Evolutionary conservation across 805 yeast species (phyloP).

Genomic region (Lipomyces starkeyi): DNA sequence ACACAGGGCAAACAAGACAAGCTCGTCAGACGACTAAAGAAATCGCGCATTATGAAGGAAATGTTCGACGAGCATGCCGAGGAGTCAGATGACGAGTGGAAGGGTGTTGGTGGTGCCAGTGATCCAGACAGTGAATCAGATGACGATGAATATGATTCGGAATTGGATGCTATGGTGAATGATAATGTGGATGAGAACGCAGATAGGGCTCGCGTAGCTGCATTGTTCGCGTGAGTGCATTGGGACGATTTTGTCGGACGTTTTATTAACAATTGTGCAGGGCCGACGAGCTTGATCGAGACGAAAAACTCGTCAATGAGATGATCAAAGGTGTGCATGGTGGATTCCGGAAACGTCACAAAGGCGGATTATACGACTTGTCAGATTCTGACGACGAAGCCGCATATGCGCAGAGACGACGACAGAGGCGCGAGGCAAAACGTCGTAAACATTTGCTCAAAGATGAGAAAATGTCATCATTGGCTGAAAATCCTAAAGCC

Average conservation of each 20-base stretch:
- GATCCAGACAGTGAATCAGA: conserved; percentile 54
- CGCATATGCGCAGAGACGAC: conserved; percentile 50
- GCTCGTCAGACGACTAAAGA: conserved; percentile 38
- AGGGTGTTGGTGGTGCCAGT: conserved; percentile 77
- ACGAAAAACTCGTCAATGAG: conserved; percentile 70
- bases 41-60: conserved; percentile 59
- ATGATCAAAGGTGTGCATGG: conserved; percentile 62
- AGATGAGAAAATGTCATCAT: conserved; percentile 45
- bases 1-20: conserved; percentile 10
- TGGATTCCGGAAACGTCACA: conserved; percentile 64
- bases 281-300: conserved; percentile 58
- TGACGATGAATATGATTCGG: conserved; percentile 68
- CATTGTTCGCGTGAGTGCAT: conserved; percentile 52
- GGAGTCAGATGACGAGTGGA: conserved; percentile 90
- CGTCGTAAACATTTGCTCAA: conserved; percentile 58
- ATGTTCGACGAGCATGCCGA: conserved; percentile 83
- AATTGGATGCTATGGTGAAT: conserved; percentile 79
- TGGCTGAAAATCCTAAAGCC: conserved; percentile 61
- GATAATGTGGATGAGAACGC: conserved; percentile 57
- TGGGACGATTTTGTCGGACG: background rate
- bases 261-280: conserved; percentile 10
- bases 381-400: conserved; percentile 78
- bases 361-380: conserved; percentile 63
- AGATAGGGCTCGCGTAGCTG: conserved; percentile 58
- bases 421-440: conserved; percentile 47